Percentiles rank a stretch among this genome's conserved stretches.
Conservation (phyloP, 2,329 filamentous ascomycete genomes). For the Penicillium expansum region DNA sequence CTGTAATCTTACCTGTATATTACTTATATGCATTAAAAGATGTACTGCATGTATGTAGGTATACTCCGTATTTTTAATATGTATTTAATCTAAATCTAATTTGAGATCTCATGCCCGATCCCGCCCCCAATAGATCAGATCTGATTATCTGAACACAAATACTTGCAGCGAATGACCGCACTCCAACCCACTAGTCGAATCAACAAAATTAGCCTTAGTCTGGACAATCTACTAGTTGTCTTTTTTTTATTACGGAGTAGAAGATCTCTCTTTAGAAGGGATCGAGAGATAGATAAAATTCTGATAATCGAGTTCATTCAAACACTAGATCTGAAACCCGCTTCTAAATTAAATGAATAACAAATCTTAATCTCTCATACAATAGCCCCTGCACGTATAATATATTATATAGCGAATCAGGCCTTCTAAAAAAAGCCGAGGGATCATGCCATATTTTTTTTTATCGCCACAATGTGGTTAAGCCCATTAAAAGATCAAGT, state of each 20-base stretch:
- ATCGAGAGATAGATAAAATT: background rate
- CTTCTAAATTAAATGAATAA: background rate
- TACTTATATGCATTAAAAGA: background rate
- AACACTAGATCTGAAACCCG: background rate
- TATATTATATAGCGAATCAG: background rate
- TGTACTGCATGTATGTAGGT: background rate
- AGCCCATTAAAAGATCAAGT: no score
- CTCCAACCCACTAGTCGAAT: background rate
- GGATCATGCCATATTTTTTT: background rate
- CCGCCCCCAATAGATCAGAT: slow-evolving; percentile 7
- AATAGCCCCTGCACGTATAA: background rate
- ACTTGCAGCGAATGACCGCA: slow-evolving; percentile 5
- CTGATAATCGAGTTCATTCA: background rate
- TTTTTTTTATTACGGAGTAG: background rate
- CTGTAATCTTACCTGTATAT: background rate
- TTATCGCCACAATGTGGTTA: background rate
- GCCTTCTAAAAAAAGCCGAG: background rate
- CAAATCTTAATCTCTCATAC: background rate
- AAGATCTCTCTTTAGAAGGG: background rate
- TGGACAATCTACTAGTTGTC: background rate
- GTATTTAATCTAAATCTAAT: background rate
- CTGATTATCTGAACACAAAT: slow-evolving; percentile 4
- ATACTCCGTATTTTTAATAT: background rate
- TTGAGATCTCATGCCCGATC: slow-evolving; percentile 1
- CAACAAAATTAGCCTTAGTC: background rate